Conservation (phyloP, 352 stramenopile genomes). For the Globisporangium yorkense region DNA sequence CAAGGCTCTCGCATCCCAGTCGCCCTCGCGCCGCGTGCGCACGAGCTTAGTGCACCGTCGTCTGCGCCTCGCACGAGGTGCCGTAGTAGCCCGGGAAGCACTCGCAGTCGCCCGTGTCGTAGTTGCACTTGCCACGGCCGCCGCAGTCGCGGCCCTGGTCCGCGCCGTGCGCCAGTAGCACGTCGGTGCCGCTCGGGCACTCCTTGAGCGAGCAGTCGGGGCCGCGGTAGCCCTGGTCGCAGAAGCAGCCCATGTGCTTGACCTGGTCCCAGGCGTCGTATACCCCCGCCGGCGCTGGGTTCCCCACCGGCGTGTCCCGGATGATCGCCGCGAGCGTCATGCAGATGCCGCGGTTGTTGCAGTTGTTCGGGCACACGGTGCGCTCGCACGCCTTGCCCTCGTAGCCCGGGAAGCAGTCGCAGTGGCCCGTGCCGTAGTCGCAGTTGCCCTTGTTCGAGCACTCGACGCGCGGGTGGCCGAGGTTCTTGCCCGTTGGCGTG, state of each 20-base stretch:
- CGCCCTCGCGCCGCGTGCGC: background rate
- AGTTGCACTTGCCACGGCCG: slow-evolving; percentile 94
- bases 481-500: slow-evolving; percentile 53
- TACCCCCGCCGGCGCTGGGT: background rate
- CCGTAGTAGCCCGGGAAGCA: slow-evolving; percentile 95
- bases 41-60: slow-evolving; percentile 60
- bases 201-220: slow-evolving; percentile 95
- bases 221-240: slow-evolving; percentile 91
- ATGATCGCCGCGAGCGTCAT: slow-evolving; percentile 88
- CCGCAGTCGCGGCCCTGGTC: slow-evolving; percentile 87
- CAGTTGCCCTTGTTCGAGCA: slow-evolving; percentile 94
- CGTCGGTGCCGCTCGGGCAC: slow-evolving; percentile 89
- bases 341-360: slow-evolving; percentile 91
- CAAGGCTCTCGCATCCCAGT: background rate
- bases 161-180: slow-evolving; percentile 82
- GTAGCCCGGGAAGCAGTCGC: slow-evolving; percentile 88
- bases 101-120: slow-evolving; percentile 88
- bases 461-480: slow-evolving; percentile 75
- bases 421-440: slow-evolving; percentile 87
- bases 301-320: slow-evolving; percentile 9
- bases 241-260: slow-evolving; percentile 94
- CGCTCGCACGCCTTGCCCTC: slow-evolving; percentile 89
- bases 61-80: slow-evolving; percentile 85
- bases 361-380: slow-evolving; percentile 94
- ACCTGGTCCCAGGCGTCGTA: slow-evolving; percentile 88